phyloP scores from a whole-genome alignment of 371 early-diverging fungal genomes.

The Thermomucor indicae-seudaticae region DNA sequence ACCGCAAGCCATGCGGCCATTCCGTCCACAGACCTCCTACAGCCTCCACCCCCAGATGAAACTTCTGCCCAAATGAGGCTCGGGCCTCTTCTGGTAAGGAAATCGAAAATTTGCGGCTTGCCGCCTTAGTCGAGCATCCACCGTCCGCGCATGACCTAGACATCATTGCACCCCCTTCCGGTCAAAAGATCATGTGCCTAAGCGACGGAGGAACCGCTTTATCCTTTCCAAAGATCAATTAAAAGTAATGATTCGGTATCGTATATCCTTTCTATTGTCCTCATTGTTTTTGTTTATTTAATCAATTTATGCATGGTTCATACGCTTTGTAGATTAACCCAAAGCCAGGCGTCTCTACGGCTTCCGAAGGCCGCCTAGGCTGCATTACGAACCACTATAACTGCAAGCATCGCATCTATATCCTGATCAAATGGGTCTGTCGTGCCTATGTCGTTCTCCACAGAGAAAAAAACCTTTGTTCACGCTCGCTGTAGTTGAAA shows the following conservation, averaged over 20 bases:
- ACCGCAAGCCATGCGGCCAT: too few species aligned
- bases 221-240: not conserved
- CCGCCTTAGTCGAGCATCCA: too few species aligned
- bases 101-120: too few species aligned
- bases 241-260: too few species aligned
- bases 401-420: conserved; percentile 42
- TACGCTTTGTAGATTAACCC: conserved; percentile 29
- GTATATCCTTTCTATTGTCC: too few species aligned
- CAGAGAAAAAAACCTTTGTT: conserved; percentile 26
- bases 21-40: too few species aligned
- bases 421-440: conserved; percentile 49
- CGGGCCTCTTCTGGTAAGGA: too few species aligned
- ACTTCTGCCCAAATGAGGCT: too few species aligned
- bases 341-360: conserved; percentile 44
- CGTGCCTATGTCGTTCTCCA: conserved; percentile 41
- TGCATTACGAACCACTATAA: conserved; percentile 33
- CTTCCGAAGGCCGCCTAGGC: conserved; percentile 27
- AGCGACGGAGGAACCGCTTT: not conserved
- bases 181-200: conserved; percentile 23
- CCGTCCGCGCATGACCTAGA: conserved; percentile 13
- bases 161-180: conserved; percentile 32
- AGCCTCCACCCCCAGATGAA: too few species aligned
- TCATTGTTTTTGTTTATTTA: too few species aligned
- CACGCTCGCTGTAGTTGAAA: conserved; percentile 45
- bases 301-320: too few species aligned